A percentile compares a stretch with the other conserved stretches of the same genome.
phyloP scores from a whole-genome alignment of 2,329 filamentous ascomycete species.

The Colletotrichum sp. region DNA sequence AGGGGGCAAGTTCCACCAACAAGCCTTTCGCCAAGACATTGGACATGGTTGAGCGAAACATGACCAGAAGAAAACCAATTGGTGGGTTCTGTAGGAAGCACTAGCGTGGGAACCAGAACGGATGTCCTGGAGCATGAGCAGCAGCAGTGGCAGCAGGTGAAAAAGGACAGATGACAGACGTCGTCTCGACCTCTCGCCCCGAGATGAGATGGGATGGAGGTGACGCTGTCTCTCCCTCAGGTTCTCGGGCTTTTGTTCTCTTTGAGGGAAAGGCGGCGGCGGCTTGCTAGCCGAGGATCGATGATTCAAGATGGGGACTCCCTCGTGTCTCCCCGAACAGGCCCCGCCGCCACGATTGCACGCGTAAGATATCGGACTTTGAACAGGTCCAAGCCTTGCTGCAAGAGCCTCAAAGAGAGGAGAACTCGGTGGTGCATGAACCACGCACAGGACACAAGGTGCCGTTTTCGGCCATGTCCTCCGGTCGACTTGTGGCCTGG shows the following conservation, averaged over 20 bases:
- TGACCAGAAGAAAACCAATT: constrained; percentile 6
- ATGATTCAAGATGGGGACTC: neutral
- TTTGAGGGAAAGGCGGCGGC: neutral
- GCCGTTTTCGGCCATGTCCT: constrained; percentile 1
- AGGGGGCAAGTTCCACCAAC: constrained; percentile 8
- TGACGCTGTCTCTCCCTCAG: neutral
- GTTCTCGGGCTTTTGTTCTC: neutral
- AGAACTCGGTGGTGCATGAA: neutral
- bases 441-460: neutral
- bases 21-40: constrained; percentile 9
- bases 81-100: neutral
- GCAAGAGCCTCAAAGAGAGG: constrained; percentile 3
- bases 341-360: constrained; percentile 3
- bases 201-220: constrained; percentile 6
- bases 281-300: neutral
- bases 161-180: constrained; percentile 1
- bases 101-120: neutral
- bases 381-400: constrained; percentile 3
- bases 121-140: neutral
- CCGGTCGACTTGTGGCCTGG: neutral
- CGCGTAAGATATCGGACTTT: neutral
- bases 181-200: neutral
- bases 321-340: neutral
- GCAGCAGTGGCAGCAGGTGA: neutral
- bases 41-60: constrained; percentile 4